phyloP scores from a whole-genome alignment of 345 rosid genomes.

The Cardamine occulta region DNA sequence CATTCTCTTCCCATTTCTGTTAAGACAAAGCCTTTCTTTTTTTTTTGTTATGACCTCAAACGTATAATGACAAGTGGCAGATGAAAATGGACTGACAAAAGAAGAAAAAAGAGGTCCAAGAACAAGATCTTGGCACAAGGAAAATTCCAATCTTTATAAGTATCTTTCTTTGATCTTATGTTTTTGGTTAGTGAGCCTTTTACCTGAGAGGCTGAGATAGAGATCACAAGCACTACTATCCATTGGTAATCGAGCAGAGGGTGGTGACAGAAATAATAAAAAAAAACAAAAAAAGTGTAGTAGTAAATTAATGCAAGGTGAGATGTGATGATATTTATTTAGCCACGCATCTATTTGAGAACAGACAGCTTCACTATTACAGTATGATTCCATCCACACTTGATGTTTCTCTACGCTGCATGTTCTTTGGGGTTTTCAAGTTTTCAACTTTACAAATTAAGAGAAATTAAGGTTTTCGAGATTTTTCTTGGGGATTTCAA shows the following conservation, averaged over 20 bases:
- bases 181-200: conserved; percentile 8
- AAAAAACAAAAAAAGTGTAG: conserved; percentile 4
- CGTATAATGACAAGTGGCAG: conserved; percentile 19
- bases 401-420: conserved; percentile 25
- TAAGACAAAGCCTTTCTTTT: conserved; percentile 14
- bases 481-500: conserved; percentile 11
- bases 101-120: conserved; percentile 14
- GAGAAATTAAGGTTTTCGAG: background rate
- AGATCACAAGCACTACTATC: background rate
- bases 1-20: conserved; percentile 61
- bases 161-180: background rate
- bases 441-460: conserved; percentile 18
- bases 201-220: background rate
- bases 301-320: conserved; percentile 25
- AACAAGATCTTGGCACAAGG: background rate
- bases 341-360: conserved; percentile 29
- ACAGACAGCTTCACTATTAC: conserved; percentile 38
- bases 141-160: conserved; percentile 7
- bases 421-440: conserved; percentile 25
- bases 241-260: conserved; percentile 28
- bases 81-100: conserved; percentile 32
- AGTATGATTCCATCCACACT: conserved; percentile 32
- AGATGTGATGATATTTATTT: conserved; percentile 30
- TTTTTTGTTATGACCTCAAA: background rate
- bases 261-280: conserved; percentile 14